Evolutionary conservation across 129 eudicot species (phyloP), one percentile per base, ranked within the genome.

Genomic region (Flaveria ramosissima): DNA sequence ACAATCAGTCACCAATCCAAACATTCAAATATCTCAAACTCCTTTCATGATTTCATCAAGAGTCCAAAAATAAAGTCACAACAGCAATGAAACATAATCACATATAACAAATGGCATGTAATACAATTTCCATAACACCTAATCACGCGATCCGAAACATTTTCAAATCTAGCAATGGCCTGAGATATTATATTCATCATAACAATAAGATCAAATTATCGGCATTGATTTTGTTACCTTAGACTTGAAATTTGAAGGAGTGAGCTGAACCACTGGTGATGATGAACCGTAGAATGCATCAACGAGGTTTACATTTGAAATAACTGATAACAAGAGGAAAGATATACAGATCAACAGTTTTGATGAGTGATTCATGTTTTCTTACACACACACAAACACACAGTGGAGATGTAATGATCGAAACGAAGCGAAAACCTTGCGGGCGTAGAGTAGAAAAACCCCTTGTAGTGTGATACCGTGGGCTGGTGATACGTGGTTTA

Each of bases 201-300:
- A 30, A 3, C 20, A 30, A 63, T 9, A 63, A 1, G 6, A 63
- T 63, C 69, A 50, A 46, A 20, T 50, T 55, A 42, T 42, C 8
- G 23, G 19, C 41, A 19, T 13, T 42, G 26, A 36, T 61, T 71
- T 13, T 46, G 11, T 57, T 81, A 88, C 97, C 97, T 91, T 91
- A 71, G 97, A 88, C 82, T 91, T 91, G 79, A 88, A 88, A 71
- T 88, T 91, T 75, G 90, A 81, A 36, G 92, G 90, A 72, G 82
- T 86, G 75, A 92, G 85, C 89, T 92, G 97, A 84, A 89, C 32
- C 57, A 92, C 97, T 1, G 96, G 92, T n/a, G 97, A 89, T 11
- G 92, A 83, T 12, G 92, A 39, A 41, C 89, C 90, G 76, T 92
- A 92, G 67, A 92, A 80, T 56, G 97, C 97, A 82, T 85, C 63